Evolutionary conservation across 768 basidiomycete species (phyloP).

Genomic region (Lentinula guzmanii): DNA sequence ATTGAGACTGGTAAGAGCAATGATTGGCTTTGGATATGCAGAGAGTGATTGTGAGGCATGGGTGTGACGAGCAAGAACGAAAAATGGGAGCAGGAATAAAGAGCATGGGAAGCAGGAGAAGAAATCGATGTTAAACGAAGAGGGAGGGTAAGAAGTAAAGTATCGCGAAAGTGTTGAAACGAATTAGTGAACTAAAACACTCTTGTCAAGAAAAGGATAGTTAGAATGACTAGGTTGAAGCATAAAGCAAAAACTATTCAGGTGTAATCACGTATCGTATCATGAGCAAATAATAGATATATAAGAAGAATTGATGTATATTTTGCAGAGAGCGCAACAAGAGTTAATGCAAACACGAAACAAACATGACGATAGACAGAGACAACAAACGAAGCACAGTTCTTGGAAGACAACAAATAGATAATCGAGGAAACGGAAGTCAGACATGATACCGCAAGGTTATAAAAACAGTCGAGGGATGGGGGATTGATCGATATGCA

Average conservation of each 20-base stretch:
- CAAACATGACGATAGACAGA: conserved; percentile 1
- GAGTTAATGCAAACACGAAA: conserved; percentile 1
- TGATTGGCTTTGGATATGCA: not conserved
- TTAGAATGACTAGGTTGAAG: not conserved
- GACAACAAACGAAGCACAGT: conserved; percentile 2
- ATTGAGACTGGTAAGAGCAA: not conserved
- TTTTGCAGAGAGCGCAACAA: conserved; percentile 1
- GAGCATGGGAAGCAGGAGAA: not conserved
- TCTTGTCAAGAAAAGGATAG: not conserved
- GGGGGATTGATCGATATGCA: not conserved
- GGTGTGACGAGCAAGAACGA: not conserved
- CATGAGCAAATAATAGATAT: conserved; percentile 1
- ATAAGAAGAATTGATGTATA: not conserved
- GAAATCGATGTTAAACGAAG: not conserved
- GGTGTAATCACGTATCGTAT: conserved; percentile 2
- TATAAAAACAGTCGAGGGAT: not conserved
- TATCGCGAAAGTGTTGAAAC: not conserved
- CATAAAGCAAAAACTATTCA: not conserved
- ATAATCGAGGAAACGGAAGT: not conserved
- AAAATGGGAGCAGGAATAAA: not conserved
- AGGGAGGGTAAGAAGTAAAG: not conserved
- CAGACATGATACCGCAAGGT: not conserved
- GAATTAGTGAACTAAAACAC: not conserved
- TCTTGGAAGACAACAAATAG: conserved; percentile 2
- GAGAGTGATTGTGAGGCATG: not conserved